A percentile compares a stretch with the other conserved stretches of the same genome.
These are phyloP conservation scores for Copromyces sp. DNA, from an alignment of 495 filamentous ascomycete genomes.

Conservation along the genomic window DNA sequence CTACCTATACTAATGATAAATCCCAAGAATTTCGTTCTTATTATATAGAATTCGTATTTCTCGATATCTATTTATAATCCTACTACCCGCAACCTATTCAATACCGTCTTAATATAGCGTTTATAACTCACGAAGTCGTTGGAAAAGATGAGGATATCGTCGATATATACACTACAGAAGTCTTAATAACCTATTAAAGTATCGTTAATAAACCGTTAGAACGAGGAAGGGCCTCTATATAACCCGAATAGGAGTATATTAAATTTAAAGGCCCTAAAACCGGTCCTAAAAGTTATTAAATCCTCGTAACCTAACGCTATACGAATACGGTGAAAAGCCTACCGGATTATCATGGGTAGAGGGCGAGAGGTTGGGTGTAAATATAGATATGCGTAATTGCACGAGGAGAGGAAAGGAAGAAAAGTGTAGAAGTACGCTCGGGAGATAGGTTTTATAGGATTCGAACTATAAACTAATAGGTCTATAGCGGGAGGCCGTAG, in stretches of 20 bases:
- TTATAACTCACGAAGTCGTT: not conserved
- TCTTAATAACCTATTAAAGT: constrained; percentile 12
- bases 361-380: no score
- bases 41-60: constrained; percentile 21
- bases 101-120: constrained; percentile 1
- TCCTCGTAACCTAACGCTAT: constrained; percentile 20
- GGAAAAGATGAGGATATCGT: constrained; percentile 1
- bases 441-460: no score
- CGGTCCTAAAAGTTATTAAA: constrained; percentile 21
- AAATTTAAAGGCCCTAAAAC: constrained; percentile 24
- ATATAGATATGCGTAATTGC: no score
- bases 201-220: constrained; percentile 23
- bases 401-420: no score
- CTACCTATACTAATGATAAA: constrained; percentile 13
- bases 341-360: no score
- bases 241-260: constrained; percentile 26
- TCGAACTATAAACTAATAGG: no score
- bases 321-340: constrained; percentile 10
- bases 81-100: constrained; percentile 5
- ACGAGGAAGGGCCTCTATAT: constrained; percentile 13
- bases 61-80: constrained; percentile 17
- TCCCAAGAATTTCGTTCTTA: constrained; percentile 14
- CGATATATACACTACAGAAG: constrained; percentile 5
- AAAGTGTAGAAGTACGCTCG: no score
- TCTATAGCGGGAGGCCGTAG: no score